Conservation (phyloP, 257 asterid species). For the Leonotis leonurus region DNA sequence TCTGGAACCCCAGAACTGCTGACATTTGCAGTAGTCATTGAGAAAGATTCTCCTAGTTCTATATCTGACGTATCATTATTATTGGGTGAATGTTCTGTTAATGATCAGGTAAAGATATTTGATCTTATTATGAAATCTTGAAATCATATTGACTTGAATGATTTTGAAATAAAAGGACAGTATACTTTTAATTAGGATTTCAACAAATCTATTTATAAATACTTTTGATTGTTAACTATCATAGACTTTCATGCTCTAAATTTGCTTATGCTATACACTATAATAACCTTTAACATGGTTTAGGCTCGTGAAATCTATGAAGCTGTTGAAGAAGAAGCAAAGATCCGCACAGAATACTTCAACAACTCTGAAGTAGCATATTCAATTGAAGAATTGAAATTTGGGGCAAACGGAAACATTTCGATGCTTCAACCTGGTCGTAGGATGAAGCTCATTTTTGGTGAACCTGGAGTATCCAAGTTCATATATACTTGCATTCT, state of each 20-base stretch:
- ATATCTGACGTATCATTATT: conserved; percentile 46
- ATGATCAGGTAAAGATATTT: conserved; percentile 67
- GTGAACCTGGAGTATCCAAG: conserved; percentile 63
- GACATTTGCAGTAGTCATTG: conserved; percentile 78
- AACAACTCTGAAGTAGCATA: conserved; percentile 46
- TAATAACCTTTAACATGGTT: conserved; percentile 14
- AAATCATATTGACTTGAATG: too few species aligned
- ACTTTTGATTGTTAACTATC: not conserved
- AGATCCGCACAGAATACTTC: conserved; percentile 46
- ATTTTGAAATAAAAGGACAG: not conserved
- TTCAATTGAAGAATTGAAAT: conserved; percentile 73
- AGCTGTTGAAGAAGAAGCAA: conserved; percentile 58
- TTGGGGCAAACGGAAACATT: conserved; percentile 71
- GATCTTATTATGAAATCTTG: not conserved
- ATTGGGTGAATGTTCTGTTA: conserved; percentile 33
- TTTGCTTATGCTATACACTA: not conserved
- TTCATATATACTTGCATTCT: conserved; percentile 63
- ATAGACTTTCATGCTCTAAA: not conserved
- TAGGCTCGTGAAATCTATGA: conserved; percentile 58
- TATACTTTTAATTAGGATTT: conserved; percentile 1
- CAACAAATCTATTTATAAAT: not conserved
- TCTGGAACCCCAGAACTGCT: conserved; percentile 43
- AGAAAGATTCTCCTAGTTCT: conserved; percentile 41
- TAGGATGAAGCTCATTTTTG: conserved; percentile 60
- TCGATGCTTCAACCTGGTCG: conserved; percentile 70